Base-by-base conservation (phyloP, 169 alveolate species). In the Eimeria acervulina region DNA sequence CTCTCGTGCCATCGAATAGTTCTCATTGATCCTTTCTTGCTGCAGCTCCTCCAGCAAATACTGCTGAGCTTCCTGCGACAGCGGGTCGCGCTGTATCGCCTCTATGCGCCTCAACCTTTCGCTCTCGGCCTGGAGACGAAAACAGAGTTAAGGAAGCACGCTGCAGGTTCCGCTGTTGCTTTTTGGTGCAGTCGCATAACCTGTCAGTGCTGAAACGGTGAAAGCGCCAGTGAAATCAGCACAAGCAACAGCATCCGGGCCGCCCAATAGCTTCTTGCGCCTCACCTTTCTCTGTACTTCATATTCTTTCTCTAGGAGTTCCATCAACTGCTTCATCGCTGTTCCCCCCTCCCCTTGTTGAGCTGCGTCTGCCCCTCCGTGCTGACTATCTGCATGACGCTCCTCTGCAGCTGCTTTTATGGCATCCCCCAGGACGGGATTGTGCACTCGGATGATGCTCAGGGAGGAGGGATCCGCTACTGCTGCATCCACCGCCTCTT, bases 1-100 rank as follows among this genome's bases (percentile, higher is more conserved):
- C 90, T 95, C 97, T 26, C 91, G 90, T 12, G 97, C 97, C 72
- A 95, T 61, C n/a, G 80, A 38, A 72, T 83, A 91, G 40, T 95
- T 90, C 23, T 95, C 97, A 38, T 88, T 81, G 51, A 95, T 92
- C 28, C 90, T 78, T 93, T 90, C 47, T 84, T 74, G 89, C 23
- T 59, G 95, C 36, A 95, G 88, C 51, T 74, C 81, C 92, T 87
- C 68, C 90, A 83, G 72, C 78, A 95, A 31, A 28, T 59, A 61
- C 40, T 26, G 59, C 68, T 95, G 97, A 19, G 90, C 96, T 80
- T 72, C 87, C 55, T 66, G 90, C 6, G 94, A 85, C 33, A 95
- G 90, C 12, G 97, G 97, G 21, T 95, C 93, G 31, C 87, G 68
- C 21, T 72, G 78, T 13, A 74, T 31, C 15, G 68, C 66, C 51